A percentile compares a stretch with the other conserved stretches of the same genome.
Conservation (phyloP, 352 stramenopile species). For the Ophiocytium majus region DNA sequence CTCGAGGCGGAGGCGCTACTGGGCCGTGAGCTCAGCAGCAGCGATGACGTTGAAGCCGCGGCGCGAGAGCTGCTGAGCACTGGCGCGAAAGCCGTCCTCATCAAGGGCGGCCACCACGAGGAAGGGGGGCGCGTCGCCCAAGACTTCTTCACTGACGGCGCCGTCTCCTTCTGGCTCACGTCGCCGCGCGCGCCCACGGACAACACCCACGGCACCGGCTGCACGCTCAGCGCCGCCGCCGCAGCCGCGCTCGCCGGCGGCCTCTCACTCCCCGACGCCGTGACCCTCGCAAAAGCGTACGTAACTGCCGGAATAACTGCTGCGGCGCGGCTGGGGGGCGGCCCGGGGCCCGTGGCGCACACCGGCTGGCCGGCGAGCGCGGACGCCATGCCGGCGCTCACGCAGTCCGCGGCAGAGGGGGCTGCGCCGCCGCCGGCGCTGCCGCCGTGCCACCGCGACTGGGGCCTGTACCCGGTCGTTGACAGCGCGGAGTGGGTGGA, state of each 20-base stretch:
- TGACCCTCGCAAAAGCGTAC: slow-evolving; percentile 71
- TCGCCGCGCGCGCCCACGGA: slow-evolving; percentile 32
- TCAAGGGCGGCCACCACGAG: slow-evolving; percentile 82
- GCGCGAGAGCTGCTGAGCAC: slow-evolving; percentile 68
- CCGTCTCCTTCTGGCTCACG: slow-evolving; percentile 46
- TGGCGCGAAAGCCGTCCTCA: slow-evolving; percentile 70
- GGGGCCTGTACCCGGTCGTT: slow-evolving; percentile 51
- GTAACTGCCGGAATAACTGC: slow-evolving; percentile 60
- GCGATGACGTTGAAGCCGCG: slow-evolving; percentile 68
- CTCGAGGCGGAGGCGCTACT: slow-evolving; percentile 79
- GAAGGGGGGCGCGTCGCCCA: slow-evolving; percentile 47
- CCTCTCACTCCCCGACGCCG: slow-evolving; percentile 64
- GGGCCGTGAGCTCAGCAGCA: slow-evolving; percentile 57
- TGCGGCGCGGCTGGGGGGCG: slow-evolving; percentile 59
- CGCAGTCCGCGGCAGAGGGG: slow-evolving; percentile 26
- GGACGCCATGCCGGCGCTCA: slow-evolving; percentile 44
- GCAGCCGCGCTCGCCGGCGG: slow-evolving; percentile 74
- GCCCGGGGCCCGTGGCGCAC: slow-evolving; percentile 68
- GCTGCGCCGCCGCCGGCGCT: slow-evolving; percentile 2
- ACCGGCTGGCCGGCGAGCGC: slow-evolving; percentile 57
- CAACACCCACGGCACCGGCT: slow-evolving; percentile 85
- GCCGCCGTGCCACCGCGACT: slow-evolving; percentile 40
- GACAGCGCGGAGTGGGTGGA: slow-evolving; percentile 51
- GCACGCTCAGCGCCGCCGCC: slow-evolving; percentile 84
- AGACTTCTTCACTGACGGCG: slow-evolving; percentile 56